Evolutionary conservation across 2,329 filamentous ascomycete genomes (phyloP).

Genomic region (Clarireedia hainanense): DNA sequence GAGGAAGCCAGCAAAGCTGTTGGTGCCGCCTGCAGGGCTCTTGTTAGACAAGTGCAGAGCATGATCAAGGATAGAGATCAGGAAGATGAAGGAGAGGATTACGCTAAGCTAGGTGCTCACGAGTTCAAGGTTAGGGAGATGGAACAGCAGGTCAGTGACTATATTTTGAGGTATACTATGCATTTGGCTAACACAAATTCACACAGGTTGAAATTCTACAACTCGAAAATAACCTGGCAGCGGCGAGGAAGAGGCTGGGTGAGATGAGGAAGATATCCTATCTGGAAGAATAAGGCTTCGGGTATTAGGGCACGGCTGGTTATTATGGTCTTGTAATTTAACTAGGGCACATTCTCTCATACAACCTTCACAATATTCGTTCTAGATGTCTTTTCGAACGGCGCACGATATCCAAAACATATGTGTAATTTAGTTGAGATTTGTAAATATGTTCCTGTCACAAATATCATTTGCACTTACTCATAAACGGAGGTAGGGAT

Average conservation of each 20-base stretch:
- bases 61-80: constrained; percentile 84
- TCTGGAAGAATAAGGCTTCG: constrained; percentile 22
- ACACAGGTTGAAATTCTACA: constrained; percentile 89
- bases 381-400: background rate
- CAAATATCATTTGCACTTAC: no score
- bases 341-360: background rate
- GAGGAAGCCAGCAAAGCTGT: constrained; percentile 92
- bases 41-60: constrained; percentile 88
- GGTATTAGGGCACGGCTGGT: background rate
- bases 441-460: no score
- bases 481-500: no score
- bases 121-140: constrained; percentile 99
- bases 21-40: constrained; percentile 73
- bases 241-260: constrained; percentile 74
- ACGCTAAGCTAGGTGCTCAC: constrained; percentile 77
- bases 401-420: constrained; percentile 1
- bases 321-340: background rate
- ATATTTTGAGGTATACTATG: background rate
- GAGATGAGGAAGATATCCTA: constrained; percentile 67
- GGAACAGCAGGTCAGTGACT: constrained; percentile 84
- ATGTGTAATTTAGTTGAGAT: no score
- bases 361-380: background rate
- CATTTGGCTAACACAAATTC: constrained; percentile 11
- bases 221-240: constrained; percentile 76
- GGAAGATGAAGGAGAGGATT: constrained; percentile 81